Evolutionary conservation across 2,329 filamentous ascomycete genomes (phyloP), one percentile per base, ranked within the genome.

Genomic region (Trichoderma harzianum): DNA sequence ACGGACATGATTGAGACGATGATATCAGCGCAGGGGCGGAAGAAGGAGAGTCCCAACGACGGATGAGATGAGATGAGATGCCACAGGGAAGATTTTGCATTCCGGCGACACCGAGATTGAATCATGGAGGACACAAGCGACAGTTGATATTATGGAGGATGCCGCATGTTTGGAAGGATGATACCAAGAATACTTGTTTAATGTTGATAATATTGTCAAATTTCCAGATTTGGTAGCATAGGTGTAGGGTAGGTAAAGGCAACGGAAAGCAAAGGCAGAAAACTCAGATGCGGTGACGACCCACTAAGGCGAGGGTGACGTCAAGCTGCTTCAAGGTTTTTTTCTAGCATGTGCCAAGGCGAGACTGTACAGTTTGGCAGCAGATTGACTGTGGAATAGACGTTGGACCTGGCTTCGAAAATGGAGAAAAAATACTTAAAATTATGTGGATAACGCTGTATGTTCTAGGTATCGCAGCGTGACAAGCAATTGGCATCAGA

Each of bases 1-100:
- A 58, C 18, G 2, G 74, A 75, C 30, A 26, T 75, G 43, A 73
- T 75, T 34, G n/a, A 70, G 58, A 66, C 68, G n/a, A 72, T 69
- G 28, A 61, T 69, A 10, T 36, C 58, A 10, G 57, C 28, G 2
- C 51, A 62, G 39, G 67, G 67, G 7, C 67, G 57, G 24, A 69
- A 36, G 28, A 53, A 18, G 57, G 67, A 69, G n/a, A 24, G 57
- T 4, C 39, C 51, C 14, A 28, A 18, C 7, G 16, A 34, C 21
- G 57, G 28, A 14, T 61, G n/a, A 61, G 36, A 60, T 61, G n/a
- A 61, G 36, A 60, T 34, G n/a, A 8, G 8, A 43, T 8, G 5
- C 6, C 7, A 32, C 7, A 16, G 14, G 6, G 21, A 61, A 14
- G 30, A 14, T 18, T 24, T 21, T 16, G 39, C 7, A 4, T 32